Conservation (phyloP, 2,329 filamentous ascomycete species). For the Botrytis tulipae region DNA sequence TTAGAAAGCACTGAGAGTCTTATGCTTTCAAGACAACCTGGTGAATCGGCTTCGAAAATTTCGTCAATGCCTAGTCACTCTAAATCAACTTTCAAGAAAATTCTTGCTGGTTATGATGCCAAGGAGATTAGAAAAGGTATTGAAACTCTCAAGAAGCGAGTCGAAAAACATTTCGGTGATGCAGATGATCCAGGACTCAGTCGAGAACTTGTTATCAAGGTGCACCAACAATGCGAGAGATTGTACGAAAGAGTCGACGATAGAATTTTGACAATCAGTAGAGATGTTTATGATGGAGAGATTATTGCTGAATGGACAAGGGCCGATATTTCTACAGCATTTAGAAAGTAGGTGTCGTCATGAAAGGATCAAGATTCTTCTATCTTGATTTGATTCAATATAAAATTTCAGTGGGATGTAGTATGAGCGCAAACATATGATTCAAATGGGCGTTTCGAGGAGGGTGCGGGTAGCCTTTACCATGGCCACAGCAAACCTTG, state of each 20-base stretch:
- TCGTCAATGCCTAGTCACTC: conserved; percentile 80
- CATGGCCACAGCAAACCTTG: conserved; percentile 1
- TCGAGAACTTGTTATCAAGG: conserved; percentile 55
- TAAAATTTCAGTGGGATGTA: conserved; percentile 20
- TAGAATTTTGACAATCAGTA: conserved; percentile 58
- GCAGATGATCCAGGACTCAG: conserved; percentile 65
- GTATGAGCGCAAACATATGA: conserved; percentile 35
- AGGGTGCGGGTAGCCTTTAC: conserved; percentile 27
- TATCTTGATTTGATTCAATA: conserved; percentile 7
- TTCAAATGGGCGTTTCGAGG: conserved; percentile 52
- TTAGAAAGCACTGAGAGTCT: conserved; percentile 82
- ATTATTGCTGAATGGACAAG: conserved; percentile 66
- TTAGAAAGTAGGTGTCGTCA: conserved; percentile 39
- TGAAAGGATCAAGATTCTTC: neutral
- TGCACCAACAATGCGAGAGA: conserved; percentile 59
- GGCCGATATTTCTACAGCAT: conserved; percentile 60
- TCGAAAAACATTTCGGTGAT: conserved; percentile 97
- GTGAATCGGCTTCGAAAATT: conserved; percentile 61
- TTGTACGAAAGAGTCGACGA: conserved; percentile 63
- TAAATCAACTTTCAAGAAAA: conserved; percentile 79
- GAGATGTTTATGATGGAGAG: conserved; percentile 63
- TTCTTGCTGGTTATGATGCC: conserved; percentile 74
- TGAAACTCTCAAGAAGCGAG: conserved; percentile 81
- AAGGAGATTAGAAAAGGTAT: conserved; percentile 90
- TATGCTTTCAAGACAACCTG: conserved; percentile 56